These are phyloP conservation scores for Vitis hybrid DNA, from an alignment of 177 flowering plant genomes.

Conservation along the genomic window DNA sequence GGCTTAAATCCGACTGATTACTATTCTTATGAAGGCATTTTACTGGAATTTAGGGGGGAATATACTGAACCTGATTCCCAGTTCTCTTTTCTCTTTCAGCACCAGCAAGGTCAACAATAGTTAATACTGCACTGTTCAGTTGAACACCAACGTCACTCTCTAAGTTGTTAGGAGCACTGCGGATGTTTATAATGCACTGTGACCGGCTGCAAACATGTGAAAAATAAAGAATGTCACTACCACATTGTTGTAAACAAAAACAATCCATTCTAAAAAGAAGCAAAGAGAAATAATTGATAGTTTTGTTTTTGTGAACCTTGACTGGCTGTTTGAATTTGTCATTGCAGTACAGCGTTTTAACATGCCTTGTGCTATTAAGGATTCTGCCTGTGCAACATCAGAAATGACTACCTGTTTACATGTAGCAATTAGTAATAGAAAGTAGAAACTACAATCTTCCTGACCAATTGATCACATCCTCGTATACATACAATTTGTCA, in stretches of 20 bases:
- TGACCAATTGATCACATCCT: too few relatives aligned
- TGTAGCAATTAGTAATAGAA: neutral
- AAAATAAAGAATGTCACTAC: neutral
- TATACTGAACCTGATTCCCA: conserved; percentile 70
- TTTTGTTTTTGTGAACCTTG: conserved; percentile 49
- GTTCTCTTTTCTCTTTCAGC: conserved; percentile 88
- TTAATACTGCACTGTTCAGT: conserved; percentile 42
- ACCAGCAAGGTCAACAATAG: conserved; percentile 90
- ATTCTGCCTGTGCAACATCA: conserved; percentile 59
- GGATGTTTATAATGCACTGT: conserved; percentile 81
- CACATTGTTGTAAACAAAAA: neutral
- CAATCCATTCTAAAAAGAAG: neutral
- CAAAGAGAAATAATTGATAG: neutral
- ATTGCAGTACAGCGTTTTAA: conserved; percentile 73
- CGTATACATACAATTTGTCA: neutral
- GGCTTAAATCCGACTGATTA: too few relatives aligned
- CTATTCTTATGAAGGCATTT: too few relatives aligned
- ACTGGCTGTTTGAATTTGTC: conserved; percentile 77
- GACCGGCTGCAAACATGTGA: conserved; percentile 64
- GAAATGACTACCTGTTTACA: conserved; percentile 43
- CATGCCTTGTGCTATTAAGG: conserved; percentile 60
- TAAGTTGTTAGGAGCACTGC: conserved; percentile 17
- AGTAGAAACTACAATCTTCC: neutral
- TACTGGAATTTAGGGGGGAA: neutral
- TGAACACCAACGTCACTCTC: conserved; percentile 24